Conservation (phyloP, 1,284 basidiomycete species). For the Malassezia cuniculi region DNA sequence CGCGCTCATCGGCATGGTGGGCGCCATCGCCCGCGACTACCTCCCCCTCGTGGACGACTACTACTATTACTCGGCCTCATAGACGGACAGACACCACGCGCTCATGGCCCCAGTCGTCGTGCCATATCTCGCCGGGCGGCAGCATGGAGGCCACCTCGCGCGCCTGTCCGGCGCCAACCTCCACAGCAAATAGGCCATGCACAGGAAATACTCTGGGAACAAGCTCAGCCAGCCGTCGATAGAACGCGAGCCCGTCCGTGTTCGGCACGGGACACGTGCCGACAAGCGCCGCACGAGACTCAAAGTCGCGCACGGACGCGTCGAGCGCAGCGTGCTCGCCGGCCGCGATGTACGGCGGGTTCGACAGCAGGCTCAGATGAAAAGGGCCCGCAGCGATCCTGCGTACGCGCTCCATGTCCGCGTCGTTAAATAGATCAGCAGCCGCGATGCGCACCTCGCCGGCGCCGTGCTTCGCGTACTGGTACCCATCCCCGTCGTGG, state of each 20-base stretch:
- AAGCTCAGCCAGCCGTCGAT: slow-evolving; percentile 7
- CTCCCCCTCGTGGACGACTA: slow-evolving; percentile 86
- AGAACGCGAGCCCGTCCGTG: slow-evolving; percentile 10
- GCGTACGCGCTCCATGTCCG: not conserved
- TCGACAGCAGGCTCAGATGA: slow-evolving; percentile 73
- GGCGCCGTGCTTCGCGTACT: no score
- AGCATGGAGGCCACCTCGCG: not conserved
- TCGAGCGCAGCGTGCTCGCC: slow-evolving; percentile 50
- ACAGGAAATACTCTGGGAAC: no score
- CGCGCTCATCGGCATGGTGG: slow-evolving; percentile 62
- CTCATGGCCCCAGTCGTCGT: slow-evolving; percentile 1
- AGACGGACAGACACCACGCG: slow-evolving; percentile 6
- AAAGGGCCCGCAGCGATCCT: no score
- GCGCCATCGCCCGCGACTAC: slow-evolving; percentile 72
- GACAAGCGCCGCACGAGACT: slow-evolving; percentile 66
- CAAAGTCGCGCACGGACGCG: slow-evolving; percentile 57
- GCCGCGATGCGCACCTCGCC: not conserved
- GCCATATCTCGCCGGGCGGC: slow-evolving; percentile 1
- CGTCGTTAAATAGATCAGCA: slow-evolving; percentile 2
- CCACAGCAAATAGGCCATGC: not conserved
- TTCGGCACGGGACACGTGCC: slow-evolving; percentile 50
- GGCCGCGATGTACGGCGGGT: slow-evolving; percentile 79
- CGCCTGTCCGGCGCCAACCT: slow-evolving; percentile 11
- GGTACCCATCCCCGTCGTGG: no score
- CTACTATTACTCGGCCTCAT: slow-evolving; percentile 56